Evolutionary conservation across 2,329 filamentous ascomycete species (phyloP).

Genomic region (Taxawa tesnikishii): DNA sequence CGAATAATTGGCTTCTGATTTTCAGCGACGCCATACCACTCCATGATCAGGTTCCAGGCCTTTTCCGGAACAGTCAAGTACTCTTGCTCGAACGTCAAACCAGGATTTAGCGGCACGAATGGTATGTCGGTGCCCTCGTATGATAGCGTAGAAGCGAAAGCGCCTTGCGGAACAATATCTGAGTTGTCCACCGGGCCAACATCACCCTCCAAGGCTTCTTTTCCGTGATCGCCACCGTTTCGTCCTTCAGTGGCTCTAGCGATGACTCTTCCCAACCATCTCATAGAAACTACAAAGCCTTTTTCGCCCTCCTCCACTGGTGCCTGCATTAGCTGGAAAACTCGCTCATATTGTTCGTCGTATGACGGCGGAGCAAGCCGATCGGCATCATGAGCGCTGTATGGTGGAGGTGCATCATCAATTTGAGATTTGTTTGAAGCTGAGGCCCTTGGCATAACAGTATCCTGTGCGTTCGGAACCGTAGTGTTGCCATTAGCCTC

Average conservation of each 20-base stretch:
- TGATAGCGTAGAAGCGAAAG: slow-evolving; percentile 13
- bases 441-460: neutral
- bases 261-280: slow-evolving; percentile 66
- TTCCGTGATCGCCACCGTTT: slow-evolving; percentile 42
- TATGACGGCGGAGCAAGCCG: slow-evolving; percentile 28
- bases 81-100: slow-evolving; percentile 50
- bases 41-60: slow-evolving; percentile 69
- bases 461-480: neutral
- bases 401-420: slow-evolving; percentile 9
- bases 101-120: slow-evolving; percentile 64
- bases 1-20: slow-evolving; percentile 62
- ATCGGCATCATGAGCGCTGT: slow-evolving; percentile 11
- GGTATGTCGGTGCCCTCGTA: slow-evolving; percentile 11
- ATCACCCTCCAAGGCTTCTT: slow-evolving; percentile 47
- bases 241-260: slow-evolving; percentile 50
- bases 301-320: slow-evolving; percentile 58
- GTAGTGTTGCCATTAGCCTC: neutral
- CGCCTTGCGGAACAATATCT: slow-evolving; percentile 49
- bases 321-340: slow-evolving; percentile 47
- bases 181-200: slow-evolving; percentile 81
- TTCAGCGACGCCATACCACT: slow-evolving; percentile 68
- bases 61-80: slow-evolving; percentile 66
- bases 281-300: slow-evolving; percentile 65
- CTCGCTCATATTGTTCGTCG: slow-evolving; percentile 63
- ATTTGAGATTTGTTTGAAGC: too few species aligned